phyloP scores from a whole-genome alignment of 2,329 filamentous ascomycete species.

The Colletotrichum musae region DNA sequence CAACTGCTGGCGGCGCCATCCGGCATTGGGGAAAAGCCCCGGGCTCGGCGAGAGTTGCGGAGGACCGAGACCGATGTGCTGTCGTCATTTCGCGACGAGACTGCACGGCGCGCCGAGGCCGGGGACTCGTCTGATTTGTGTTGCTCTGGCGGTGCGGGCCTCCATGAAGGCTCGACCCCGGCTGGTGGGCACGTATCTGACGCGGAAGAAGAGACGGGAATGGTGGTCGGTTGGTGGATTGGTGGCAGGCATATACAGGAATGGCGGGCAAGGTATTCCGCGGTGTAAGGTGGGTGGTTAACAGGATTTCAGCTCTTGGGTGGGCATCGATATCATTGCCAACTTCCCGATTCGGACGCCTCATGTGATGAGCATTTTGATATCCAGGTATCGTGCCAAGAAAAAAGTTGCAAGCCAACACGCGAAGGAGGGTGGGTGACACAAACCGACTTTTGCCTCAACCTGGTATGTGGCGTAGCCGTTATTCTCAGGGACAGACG shows the following conservation, averaged over 20 bases:
- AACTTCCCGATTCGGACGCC: slow-evolving; percentile 24
- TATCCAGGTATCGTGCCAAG: slow-evolving; percentile 22
- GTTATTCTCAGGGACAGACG: not conserved
- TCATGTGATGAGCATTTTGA: slow-evolving; percentile 15
- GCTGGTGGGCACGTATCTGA: not conserved
- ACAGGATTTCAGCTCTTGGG: slow-evolving; percentile 14
- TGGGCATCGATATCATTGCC: not conserved
- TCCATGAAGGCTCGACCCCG: not conserved
- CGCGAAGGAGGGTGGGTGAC: not conserved
- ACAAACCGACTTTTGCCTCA: not conserved
- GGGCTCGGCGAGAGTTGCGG: slow-evolving; percentile 20
- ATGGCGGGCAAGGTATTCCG: not conserved
- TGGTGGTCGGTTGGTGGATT: slow-evolving; percentile 2
- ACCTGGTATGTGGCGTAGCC: slow-evolving; percentile 6
- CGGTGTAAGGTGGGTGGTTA: not conserved
- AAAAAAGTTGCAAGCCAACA: slow-evolving; percentile 5
- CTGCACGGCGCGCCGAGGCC: slow-evolving; percentile 16
- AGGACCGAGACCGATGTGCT: slow-evolving; percentile 7
- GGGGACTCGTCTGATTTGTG: slow-evolving; percentile 1
- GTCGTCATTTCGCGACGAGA: slow-evolving; percentile 23
- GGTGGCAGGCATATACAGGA: slow-evolving; percentile 12
- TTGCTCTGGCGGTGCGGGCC: not conserved
- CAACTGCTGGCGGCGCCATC: not conserved
- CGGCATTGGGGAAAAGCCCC: slow-evolving; percentile 21
- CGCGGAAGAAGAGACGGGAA: not conserved